phyloP scores from a whole-genome alignment of 1,284 basidiomycete genomes.

The Microbotryum intermedium region DNA sequence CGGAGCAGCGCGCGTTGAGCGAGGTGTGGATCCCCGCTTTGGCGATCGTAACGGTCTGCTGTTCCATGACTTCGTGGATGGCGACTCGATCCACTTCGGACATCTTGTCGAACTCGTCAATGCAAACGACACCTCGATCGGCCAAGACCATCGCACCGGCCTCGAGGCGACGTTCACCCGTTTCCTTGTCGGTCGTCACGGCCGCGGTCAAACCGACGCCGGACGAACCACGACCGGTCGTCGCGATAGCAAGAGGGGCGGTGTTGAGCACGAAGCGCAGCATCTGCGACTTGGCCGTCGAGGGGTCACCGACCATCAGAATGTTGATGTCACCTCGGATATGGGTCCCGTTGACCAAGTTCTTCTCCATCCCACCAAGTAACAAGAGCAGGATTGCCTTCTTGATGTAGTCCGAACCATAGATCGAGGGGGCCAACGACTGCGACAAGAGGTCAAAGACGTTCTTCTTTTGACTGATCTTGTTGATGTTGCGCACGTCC shows the following conservation, averaged over 20 bases:
- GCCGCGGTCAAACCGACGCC: constrained; percentile 99
- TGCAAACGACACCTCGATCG: constrained; percentile 98
- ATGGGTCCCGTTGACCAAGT: constrained; percentile 92
- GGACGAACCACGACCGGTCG: constrained; percentile 92
- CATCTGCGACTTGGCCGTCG: constrained; percentile 94
- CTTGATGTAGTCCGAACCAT: constrained; percentile 93
- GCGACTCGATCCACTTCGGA: constrained; percentile 97
- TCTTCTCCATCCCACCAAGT: constrained; percentile 95
- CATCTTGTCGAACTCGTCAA: constrained; percentile 99
- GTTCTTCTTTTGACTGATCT: constrained; percentile 73
- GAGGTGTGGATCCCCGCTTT: constrained; percentile 99
- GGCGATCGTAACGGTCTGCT: constrained; percentile 92
- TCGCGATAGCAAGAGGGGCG: constrained; percentile 94
- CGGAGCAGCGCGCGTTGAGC: constrained; percentile 94
- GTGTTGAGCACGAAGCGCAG: constrained; percentile 93
- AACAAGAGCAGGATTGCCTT: constrained; percentile 84
- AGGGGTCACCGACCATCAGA: constrained; percentile 98
- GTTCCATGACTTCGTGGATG: constrained; percentile 99
- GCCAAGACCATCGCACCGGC: constrained; percentile 99
- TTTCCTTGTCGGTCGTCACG: constrained; percentile 96
- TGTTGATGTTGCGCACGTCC: constrained; percentile 95
- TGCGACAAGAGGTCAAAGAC: constrained; percentile 84
- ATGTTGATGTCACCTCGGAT: constrained; percentile 99
- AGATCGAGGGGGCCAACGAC: constrained; percentile 96
- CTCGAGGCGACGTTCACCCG: constrained; percentile 84